Base-by-base conservation (phyloP, 768 basidiomycete species). In the Lentinus tigrinus region DNA sequence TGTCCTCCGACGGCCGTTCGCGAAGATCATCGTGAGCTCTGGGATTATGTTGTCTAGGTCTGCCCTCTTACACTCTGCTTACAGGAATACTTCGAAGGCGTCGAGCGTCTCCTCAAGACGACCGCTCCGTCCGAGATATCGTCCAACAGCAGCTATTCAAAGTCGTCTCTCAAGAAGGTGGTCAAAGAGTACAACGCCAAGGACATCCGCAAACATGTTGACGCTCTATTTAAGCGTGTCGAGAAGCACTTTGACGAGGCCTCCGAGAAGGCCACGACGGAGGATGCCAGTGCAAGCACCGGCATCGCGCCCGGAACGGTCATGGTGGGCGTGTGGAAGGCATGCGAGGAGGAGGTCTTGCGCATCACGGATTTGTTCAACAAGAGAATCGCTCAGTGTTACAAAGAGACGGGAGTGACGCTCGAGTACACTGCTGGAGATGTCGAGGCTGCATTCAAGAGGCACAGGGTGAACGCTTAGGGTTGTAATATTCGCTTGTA, bases 221-320 rank as follows among this genome's bases (percentile, higher is more conserved):
- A 98, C 54, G 82, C 83, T 8, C 78, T 98, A 37, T 88, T 87
- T 73, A 92, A 92, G 69, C 85, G 96, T 10, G 92, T 98, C 27
- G 93, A 96, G 73, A 98, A 98, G 72, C 96, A 98, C 69, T 98
- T 97, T 67, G 88, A 88, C 6, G 92, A 95, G 65, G 84, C 84
- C 1, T 85, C 87, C 10, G 89, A 88, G 61, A 88, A 84, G 62
- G 68, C 81, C 3, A 81, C 81, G 19, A 78, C 75, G 3, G 84
- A 87, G 57, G 75, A 77, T 28, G 73, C 69, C 19, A 84, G 85
- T 54, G 76, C 60, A 10, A 70, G 75, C 60, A 75, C 76, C 31
- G 79, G 78, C 36, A 82, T 84, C 57, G 73, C 81, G 3, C 75
- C 83, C 26, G 84, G 84, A 3, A 86, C 82, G 31, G 85, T 93